phyloP scores from a whole-genome alignment of 1,284 basidiomycete genomes.

The Apiotrichum gracile region DNA sequence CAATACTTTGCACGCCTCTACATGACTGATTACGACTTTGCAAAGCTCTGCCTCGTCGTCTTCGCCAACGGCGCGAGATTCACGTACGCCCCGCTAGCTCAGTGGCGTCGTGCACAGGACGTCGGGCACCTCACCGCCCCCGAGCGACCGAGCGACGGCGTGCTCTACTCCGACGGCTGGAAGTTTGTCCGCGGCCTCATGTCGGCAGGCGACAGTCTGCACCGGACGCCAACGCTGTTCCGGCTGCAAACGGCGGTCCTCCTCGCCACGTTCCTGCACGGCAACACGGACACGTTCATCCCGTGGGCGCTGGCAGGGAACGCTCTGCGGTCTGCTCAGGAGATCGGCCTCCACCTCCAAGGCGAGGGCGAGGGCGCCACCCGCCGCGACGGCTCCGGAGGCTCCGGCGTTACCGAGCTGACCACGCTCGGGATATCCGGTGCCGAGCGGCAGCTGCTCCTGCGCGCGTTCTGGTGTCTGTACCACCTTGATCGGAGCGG shows the following conservation, averaged over 20 bases:
- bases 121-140: constrained; percentile 29
- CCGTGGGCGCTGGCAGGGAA: constrained; percentile 66
- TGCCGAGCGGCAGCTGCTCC: constrained; percentile 49
- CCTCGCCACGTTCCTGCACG: constrained; percentile 48
- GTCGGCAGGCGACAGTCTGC: constrained; percentile 52
- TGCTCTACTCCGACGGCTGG: constrained; percentile 60
- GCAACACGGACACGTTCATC: constrained; percentile 60
- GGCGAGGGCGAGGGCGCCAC: constrained; percentile 59
- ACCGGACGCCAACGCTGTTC: constrained; percentile 58
- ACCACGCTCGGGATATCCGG: neutral
- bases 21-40: constrained; percentile 57
- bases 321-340: constrained; percentile 58
- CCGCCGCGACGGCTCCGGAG: neutral
- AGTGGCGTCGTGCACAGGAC: neutral
- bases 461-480: neutral
- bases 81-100: constrained; percentile 47
- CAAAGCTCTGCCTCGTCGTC: constrained; percentile 61
- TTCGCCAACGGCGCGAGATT: constrained; percentile 66
- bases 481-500: constrained; percentile 59
- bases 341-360: constrained; percentile 46
- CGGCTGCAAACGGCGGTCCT: constrained; percentile 61
- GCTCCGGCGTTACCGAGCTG: neutral
- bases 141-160: constrained; percentile 15
- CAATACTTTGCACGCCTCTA: constrained; percentile 57
- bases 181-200: constrained; percentile 62